These are phyloP conservation scores for Aspergillus brunneoviolaceus DNA, from an alignment of 2,329 filamentous ascomycete species.

Conservation along the genomic window DNA sequence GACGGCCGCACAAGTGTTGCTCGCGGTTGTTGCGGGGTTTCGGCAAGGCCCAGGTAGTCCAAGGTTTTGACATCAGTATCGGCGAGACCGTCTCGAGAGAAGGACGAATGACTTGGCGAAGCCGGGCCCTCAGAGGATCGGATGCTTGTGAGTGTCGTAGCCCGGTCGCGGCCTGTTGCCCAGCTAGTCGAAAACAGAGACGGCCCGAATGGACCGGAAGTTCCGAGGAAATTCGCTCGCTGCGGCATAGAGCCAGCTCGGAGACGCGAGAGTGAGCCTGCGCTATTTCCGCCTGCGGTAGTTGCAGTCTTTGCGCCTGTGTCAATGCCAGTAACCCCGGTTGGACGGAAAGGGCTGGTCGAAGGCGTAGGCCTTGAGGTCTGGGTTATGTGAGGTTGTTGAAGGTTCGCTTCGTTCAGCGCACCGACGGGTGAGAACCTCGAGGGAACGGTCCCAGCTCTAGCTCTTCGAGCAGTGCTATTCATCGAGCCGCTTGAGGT, in stretches of 20 bases:
- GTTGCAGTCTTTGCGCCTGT: constrained; percentile 40
- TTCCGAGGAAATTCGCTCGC: constrained; percentile 66
- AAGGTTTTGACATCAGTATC: constrained; percentile 91
- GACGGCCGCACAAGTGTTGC: constrained; percentile 67
- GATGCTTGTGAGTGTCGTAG: constrained; percentile 85
- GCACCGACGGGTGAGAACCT: constrained; percentile 78
- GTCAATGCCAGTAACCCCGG: constrained; percentile 41
- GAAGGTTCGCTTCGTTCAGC: constrained; percentile 56
- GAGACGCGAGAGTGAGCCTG: constrained; percentile 77
- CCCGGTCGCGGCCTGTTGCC: constrained; percentile 76
- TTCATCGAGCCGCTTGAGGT: constrained; percentile 66
- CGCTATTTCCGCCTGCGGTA: constrained; percentile 56
- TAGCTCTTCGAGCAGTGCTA: constrained; percentile 70
- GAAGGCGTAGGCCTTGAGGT: constrained; percentile 83
- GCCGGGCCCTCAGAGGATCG: constrained; percentile 82
- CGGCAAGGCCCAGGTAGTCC: constrained; percentile 91
- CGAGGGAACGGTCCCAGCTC: constrained; percentile 94
- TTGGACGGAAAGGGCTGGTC: constrained; percentile 81
- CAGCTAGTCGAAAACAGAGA: constrained; percentile 87
- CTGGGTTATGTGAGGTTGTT: constrained; percentile 65
- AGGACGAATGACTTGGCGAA: constrained; percentile 82
- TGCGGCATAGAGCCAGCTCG: constrained; percentile 94
- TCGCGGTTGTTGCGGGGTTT: constrained; percentile 80
- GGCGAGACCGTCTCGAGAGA: constrained; percentile 77
- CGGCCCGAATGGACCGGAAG: constrained; percentile 72